Conservation (phyloP, 805 yeast species). For the Zygosaccharomyces siamensis region DNA sequence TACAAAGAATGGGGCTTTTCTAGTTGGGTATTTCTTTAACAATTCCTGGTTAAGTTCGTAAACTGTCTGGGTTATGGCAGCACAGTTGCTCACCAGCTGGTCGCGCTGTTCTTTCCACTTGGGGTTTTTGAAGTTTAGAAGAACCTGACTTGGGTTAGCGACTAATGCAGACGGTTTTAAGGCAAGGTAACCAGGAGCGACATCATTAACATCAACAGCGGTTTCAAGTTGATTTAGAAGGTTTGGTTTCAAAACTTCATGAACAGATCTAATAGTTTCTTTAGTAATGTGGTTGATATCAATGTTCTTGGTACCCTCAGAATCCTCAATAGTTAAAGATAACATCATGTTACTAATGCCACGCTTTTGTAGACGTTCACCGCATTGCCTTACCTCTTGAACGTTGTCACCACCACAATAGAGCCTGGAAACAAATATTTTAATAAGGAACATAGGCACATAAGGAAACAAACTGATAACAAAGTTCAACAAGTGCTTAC, state of each 20-base stretch:
- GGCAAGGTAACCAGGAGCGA: constrained; percentile 90
- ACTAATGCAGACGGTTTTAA: constrained; percentile 90
- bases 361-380: constrained; percentile 56
- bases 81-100: constrained; percentile 59
- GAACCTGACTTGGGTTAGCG: constrained; percentile 66
- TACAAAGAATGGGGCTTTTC: constrained; percentile 67
- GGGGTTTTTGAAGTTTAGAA: constrained; percentile 55
- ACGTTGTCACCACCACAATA: constrained; percentile 89
- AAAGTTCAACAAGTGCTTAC: constrained; percentile 54
- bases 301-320: constrained; percentile 65
- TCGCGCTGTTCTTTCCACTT: constrained; percentile 51
- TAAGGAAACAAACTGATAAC: constrained; percentile 67
- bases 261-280: constrained; percentile 63
- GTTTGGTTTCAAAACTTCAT: constrained; percentile 65
- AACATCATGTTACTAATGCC: constrained; percentile 94
- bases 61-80: constrained; percentile 54
- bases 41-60: constrained; percentile 49
- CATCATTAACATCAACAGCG: constrained; percentile 50
- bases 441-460: constrained; percentile 67
- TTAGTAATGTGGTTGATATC: constrained; percentile 55
- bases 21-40: constrained; percentile 50
- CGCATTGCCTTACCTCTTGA: constrained; percentile 65
- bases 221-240: constrained; percentile 51
- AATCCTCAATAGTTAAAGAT: constrained; percentile 89
- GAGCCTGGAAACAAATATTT: constrained; percentile 67